Evolutionary conservation across 495 filamentous ascomycete genomes (phyloP).

Genomic region (Daldinia decipiens): DNA sequence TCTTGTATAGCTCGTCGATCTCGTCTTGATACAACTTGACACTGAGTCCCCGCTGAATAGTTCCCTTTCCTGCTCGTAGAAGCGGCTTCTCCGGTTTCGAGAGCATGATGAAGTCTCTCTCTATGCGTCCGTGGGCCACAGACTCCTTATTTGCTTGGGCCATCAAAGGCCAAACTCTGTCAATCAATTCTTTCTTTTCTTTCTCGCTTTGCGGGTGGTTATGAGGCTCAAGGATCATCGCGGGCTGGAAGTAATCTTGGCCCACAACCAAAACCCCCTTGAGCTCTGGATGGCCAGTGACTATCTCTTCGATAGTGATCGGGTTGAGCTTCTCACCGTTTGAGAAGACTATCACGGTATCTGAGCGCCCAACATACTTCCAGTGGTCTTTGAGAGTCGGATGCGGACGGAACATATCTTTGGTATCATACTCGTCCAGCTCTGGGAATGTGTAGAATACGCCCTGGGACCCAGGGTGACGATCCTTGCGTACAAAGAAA

Average conservation of each 20-base stretch:
- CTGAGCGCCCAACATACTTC: constrained; percentile 62
- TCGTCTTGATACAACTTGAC: constrained; percentile 62
- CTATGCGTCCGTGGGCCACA: constrained; percentile 57
- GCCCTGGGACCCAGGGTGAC: constrained; percentile 51
- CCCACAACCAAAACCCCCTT: constrained; percentile 63
- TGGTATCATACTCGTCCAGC: constrained; percentile 59
- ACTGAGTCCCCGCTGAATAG: constrained; percentile 58
- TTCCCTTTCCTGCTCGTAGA: constrained; percentile 65
- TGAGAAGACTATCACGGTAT: constrained; percentile 71
- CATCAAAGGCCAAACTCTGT: constrained; percentile 55
- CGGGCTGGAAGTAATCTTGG: constrained; percentile 60
- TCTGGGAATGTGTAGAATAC: constrained; percentile 66
- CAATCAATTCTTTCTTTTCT: constrained; percentile 47
- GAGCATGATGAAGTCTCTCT: constrained; percentile 55
- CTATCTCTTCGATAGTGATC: constrained; percentile 59
- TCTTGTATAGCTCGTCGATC: constrained; percentile 61
- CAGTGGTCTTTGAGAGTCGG: constrained; percentile 59
- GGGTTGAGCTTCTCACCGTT: constrained; percentile 75
- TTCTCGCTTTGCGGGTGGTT: constrained; percentile 40
- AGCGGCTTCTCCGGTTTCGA: constrained; percentile 62
- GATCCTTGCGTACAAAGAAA: constrained; percentile 57
- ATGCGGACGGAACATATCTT: constrained; percentile 66
- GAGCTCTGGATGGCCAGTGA: constrained; percentile 57
- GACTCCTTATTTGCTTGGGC: constrained; percentile 58
- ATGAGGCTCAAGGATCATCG: constrained; percentile 62